phyloP scores from a whole-genome alignment of 331 rosid species.

The Rosa hybrid region DNA sequence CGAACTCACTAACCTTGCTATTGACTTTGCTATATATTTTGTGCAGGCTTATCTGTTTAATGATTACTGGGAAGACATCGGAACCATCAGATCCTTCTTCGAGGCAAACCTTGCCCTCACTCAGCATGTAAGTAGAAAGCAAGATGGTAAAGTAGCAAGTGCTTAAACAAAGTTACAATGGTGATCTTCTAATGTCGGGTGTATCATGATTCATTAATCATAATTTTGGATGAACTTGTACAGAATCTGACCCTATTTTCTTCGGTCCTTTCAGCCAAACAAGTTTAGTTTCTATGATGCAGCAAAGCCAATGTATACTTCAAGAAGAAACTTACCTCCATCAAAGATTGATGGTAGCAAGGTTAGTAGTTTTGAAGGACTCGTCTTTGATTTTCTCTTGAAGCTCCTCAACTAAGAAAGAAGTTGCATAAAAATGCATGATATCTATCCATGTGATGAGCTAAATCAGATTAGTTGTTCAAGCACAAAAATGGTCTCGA shows the following conservation, averaged over 20 bases:
- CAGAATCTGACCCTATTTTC: neutral
- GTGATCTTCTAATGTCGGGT: neutral
- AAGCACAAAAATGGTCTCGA: neutral
- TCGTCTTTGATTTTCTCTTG: conserved; percentile 11
- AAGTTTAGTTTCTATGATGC: conserved; percentile 89
- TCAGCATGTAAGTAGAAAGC: conserved; percentile 55
- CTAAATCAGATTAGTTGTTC: neutral
- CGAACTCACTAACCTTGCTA: neutral
- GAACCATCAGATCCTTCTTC: conserved; percentile 88
- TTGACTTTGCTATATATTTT: neutral
- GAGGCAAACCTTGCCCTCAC: conserved; percentile 93
- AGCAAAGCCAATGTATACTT: conserved; percentile 82
- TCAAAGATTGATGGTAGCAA: conserved; percentile 80
- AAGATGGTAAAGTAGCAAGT: conserved; percentile 4
- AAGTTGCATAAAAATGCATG: neutral
- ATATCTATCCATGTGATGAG: neutral
- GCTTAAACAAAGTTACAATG: neutral
- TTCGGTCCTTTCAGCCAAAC: conserved; percentile 64
- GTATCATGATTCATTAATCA: neutral
- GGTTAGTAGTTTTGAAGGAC: conserved; percentile 44
- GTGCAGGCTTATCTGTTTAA: conserved; percentile 85
- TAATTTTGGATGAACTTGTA: neutral
- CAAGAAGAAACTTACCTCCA: conserved; percentile 96
- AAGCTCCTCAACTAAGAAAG: neutral
- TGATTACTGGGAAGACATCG: conserved; percentile 95